phyloP scores from a whole-genome alignment of 495 filamentous ascomycete genomes.

The Recurvomyces mirabilis region DNA sequence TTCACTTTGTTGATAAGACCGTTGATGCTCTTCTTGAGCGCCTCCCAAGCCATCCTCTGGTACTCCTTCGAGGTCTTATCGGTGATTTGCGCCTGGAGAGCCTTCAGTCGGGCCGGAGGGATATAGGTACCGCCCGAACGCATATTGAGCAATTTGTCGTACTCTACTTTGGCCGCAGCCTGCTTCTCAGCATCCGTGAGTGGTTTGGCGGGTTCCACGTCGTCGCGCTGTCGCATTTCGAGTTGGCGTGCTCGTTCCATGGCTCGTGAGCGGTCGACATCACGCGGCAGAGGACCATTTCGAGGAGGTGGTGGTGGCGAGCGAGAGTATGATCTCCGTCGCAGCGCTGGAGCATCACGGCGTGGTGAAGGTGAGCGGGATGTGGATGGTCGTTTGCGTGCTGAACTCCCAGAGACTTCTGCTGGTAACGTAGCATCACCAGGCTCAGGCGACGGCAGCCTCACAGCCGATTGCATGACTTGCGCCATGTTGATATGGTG shows the following conservation, averaged over 20 bases:
- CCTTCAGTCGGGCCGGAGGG: slow-evolving; percentile 78
- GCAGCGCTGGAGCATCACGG: slow-evolving; percentile 21
- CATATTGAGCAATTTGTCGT: slow-evolving; percentile 78
- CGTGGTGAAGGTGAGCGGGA: slow-evolving; percentile 55
- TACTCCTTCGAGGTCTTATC: slow-evolving; percentile 95
- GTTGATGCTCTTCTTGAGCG: slow-evolving; percentile 96
- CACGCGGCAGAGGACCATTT: slow-evolving; percentile 34
- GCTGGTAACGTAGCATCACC: slow-evolving; percentile 21
- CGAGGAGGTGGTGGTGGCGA: slow-evolving; percentile 16
- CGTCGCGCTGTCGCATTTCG: slow-evolving; percentile 47
- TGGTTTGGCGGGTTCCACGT: slow-evolving; percentile 42
- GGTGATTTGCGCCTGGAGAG: slow-evolving; percentile 90
- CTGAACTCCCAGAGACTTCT: slow-evolving; percentile 19
- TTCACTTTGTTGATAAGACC: slow-evolving; percentile 98
- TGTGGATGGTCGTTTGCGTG: slow-evolving; percentile 49
- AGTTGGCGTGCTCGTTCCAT: slow-evolving; percentile 53
- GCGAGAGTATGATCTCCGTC: slow-evolving; percentile 43
- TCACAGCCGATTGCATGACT: slow-evolving; percentile 52
- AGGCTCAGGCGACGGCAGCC: slow-evolving; percentile 56
- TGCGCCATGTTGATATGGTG: slow-evolving; percentile 7
- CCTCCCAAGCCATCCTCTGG: slow-evolving; percentile 98
- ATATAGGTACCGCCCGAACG: slow-evolving; percentile 94
- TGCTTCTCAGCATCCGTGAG: slow-evolving; percentile 77
- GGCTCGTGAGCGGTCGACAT: slow-evolving; percentile 44
- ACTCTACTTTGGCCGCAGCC: slow-evolving; percentile 73